A percentile compares a stretch with the other conserved stretches of the same genome.
phyloP scores from a whole-genome alignment of 1,284 basidiomycete species.

The Cerrena zonata region DNA sequence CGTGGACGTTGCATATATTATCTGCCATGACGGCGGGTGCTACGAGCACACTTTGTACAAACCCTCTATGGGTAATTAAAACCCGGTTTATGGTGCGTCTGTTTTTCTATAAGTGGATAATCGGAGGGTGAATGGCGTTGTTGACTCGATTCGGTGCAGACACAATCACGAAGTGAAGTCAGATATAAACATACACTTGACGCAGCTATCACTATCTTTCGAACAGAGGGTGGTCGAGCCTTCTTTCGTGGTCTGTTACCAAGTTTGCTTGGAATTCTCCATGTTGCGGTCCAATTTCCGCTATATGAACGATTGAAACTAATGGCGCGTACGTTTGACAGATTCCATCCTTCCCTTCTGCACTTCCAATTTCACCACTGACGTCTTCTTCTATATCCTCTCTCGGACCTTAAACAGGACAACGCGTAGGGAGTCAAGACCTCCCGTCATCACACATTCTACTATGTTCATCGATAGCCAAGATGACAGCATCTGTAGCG shows the following conservation, averaged over 20 bases:
- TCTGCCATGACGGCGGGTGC: slow-evolving; percentile 92
- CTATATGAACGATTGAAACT: slow-evolving; percentile 89
- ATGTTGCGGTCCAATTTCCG: slow-evolving; percentile 93
- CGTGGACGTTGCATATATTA: slow-evolving; percentile 79
- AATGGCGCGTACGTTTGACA: slow-evolving; percentile 63
- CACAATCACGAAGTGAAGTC: slow-evolving; percentile 67
- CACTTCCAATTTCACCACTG: neutral
- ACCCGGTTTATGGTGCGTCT: slow-evolving; percentile 88
- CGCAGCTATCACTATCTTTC: slow-evolving; percentile 81
- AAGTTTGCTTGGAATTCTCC: slow-evolving; percentile 81
- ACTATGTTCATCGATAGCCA: slow-evolving; percentile 79
- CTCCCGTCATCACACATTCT: slow-evolving; percentile 71
- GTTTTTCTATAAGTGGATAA: neutral
- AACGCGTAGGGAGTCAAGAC: slow-evolving; percentile 43
- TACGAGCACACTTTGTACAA: slow-evolving; percentile 84
- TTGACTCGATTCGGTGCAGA: slow-evolving; percentile 37
- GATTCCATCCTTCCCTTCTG: slow-evolving; percentile 4
- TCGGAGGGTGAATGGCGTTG: neutral
- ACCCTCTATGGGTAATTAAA: slow-evolving; percentile 95
- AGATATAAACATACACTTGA: slow-evolving; percentile 84
- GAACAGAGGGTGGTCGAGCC: slow-evolving; percentile 74
- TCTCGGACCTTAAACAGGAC: too few species aligned
- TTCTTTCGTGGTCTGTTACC: slow-evolving; percentile 91
- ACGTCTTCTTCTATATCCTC: neutral
- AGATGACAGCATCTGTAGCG: slow-evolving; percentile 88